phyloP scores from a whole-genome alignment of 2,329 filamentous ascomycete species.

The Akanthomyces muscarius region DNA sequence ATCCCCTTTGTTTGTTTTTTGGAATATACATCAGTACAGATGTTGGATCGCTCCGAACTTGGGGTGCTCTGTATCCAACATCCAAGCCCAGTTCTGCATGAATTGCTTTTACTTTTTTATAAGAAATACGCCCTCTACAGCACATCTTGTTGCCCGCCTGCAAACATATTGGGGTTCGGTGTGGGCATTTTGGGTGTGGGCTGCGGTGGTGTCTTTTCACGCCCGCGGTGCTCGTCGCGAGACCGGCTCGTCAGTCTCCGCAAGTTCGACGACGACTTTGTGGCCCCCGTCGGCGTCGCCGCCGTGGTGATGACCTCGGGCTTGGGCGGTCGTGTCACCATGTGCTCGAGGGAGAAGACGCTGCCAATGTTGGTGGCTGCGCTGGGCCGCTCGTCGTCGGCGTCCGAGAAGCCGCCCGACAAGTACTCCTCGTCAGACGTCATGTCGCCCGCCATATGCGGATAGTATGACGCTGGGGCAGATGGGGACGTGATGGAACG shows the following conservation, averaged over 20 bases:
- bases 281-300: background rate
- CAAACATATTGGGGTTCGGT: constrained; percentile 26
- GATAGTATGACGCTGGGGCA: constrained; percentile 51
- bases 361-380: constrained; percentile 37
- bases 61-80: constrained; percentile 5
- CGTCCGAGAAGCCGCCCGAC: constrained; percentile 76
- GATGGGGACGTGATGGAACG: constrained; percentile 83
- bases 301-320: constrained; percentile 22
- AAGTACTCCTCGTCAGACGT: constrained; percentile 72
- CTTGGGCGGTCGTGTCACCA: constrained; percentile 54
- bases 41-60: background rate
- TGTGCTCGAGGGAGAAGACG: constrained; percentile 56
- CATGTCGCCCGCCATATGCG: constrained; percentile 54
- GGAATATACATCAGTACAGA: background rate
- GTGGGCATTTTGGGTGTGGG: constrained; percentile 39
- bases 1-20: background rate
- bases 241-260: constrained; percentile 31
- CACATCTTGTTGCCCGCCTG: constrained; percentile 36
- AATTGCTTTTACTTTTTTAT: background rate
- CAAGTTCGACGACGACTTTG: constrained; percentile 18
- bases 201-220: constrained; percentile 35
- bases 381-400: constrained; percentile 54
- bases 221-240: constrained; percentile 29
- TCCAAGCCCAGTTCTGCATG: background rate
- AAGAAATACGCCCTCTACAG: constrained; percentile 20